Evolutionary conservation across 495 filamentous ascomycete genomes (phyloP).

Genomic region (Trypethelium eluteriae): DNA sequence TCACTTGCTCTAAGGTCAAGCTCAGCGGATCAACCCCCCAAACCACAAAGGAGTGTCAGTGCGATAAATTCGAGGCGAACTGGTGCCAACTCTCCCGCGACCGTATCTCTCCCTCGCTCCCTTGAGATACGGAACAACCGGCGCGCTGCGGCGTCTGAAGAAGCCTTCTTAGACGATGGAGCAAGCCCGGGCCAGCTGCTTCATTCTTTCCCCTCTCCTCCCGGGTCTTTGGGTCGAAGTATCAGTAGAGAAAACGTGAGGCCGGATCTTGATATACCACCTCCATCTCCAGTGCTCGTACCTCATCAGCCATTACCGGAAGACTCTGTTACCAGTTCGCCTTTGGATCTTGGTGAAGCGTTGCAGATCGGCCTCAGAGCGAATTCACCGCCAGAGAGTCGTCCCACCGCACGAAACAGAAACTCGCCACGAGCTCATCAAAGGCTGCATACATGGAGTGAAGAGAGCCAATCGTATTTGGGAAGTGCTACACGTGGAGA

Average conservation of each 20-base stretch:
- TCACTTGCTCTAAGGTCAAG: background rate
- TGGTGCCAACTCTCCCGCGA: background rate
- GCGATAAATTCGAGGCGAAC: background rate
- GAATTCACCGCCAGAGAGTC: background rate
- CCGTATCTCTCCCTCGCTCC: background rate
- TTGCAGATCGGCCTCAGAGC: background rate
- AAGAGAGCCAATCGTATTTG: background rate
- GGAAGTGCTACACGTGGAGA: background rate
- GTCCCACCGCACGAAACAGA: background rate
- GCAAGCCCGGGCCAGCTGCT: background rate
- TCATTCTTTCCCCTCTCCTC: background rate
- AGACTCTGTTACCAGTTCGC: background rate
- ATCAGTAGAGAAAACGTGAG: background rate
- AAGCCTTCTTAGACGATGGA: background rate
- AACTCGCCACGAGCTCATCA: background rate
- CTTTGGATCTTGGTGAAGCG: background rate
- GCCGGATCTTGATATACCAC: background rate
- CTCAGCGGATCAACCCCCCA: background rate
- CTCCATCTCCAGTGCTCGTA: background rate
- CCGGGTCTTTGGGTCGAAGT: background rate
- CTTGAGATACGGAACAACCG: slow-evolving; percentile 6
- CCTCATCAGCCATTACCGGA: background rate
- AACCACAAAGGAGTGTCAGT: background rate
- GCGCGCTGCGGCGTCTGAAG: background rate
- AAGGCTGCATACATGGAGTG: background rate